These are phyloP conservation scores for Penicillium parvum DNA, from an alignment of 495 filamentous ascomycete species.

Conservation along the genomic window DNA sequence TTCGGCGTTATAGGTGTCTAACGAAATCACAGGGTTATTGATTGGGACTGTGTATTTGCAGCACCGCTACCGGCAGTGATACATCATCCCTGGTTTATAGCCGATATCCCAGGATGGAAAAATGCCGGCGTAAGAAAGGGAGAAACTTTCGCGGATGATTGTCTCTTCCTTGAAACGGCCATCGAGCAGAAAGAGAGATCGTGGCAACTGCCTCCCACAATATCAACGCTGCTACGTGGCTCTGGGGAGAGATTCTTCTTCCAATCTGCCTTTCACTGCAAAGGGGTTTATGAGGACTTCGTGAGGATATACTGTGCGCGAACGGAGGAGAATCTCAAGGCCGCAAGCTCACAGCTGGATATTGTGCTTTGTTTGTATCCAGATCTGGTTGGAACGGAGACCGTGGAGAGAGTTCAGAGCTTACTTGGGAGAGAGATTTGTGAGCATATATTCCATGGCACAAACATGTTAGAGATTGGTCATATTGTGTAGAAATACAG, in stretches of 20 bases:
- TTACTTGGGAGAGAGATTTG: neutral
- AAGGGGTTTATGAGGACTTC: conserved; percentile 12
- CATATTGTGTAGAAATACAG: too few relatives aligned
- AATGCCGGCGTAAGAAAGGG: conserved; percentile 6
- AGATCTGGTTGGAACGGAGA: conserved; percentile 4
- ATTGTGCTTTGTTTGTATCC: conserved; percentile 16
- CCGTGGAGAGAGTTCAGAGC: neutral
- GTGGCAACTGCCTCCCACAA: neutral
- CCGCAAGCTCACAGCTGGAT: conserved; percentile 11
- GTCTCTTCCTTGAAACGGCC: conserved; percentile 1
- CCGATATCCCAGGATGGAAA: conserved; percentile 11
- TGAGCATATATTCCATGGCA: too few relatives aligned
- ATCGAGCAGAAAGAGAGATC: conserved; percentile 1
- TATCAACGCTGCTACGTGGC: conserved; percentile 1
- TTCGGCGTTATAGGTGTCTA: neutral
- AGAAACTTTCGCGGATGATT: conserved; percentile 2
- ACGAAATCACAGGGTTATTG: conserved; percentile 14
- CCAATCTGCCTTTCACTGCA: conserved; percentile 13
- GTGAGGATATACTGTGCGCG: conserved; percentile 11
- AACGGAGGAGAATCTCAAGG: conserved; percentile 13
- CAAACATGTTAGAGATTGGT: too few relatives aligned
- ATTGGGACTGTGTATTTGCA: conserved; percentile 11
- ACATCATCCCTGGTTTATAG: conserved; percentile 12
- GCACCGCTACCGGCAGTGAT: conserved; percentile 10
- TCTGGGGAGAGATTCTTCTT: conserved; percentile 10